Evolutionary conservation across 108 stramenopile species (phyloP).

Genomic region (Cyclotella sp.): DNA sequence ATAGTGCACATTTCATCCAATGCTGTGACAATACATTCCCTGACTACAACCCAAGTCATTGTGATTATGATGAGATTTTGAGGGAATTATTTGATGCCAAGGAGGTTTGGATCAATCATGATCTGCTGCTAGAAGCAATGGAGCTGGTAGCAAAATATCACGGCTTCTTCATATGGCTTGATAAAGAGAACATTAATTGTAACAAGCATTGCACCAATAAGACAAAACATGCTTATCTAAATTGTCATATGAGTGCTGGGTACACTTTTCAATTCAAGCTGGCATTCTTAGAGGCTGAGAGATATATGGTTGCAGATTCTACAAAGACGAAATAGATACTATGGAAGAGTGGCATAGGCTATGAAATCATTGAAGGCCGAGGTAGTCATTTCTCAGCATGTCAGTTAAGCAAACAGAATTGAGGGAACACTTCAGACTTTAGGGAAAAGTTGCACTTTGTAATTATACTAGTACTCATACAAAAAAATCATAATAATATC

Average conservation of each 20-base stretch:
- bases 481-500: too few species aligned
- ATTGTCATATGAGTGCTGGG: background rate
- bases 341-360: slow-evolving; percentile 4
- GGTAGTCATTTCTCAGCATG: slow-evolving; percentile 1
- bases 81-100: background rate
- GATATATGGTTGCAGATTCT: background rate
- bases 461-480: too few species aligned
- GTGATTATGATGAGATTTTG: background rate
- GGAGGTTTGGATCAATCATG: background rate
- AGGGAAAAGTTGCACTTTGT: too few species aligned
- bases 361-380: background rate
- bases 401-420: too few species aligned
- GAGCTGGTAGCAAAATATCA: background rate
- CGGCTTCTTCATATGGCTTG: background rate
- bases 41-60: background rate
- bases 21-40: background rate
- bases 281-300: background rate
- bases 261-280: background rate
- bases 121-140: background rate
- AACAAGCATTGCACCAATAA: background rate
- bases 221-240: background rate
- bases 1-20: too few species aligned
- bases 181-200: background rate
- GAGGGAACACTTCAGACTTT: too few species aligned
- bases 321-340: background rate